These are phyloP conservation scores for Aureobasidium melanogenum DNA, from an alignment of 2,329 filamentous ascomycete species.

Conservation along the genomic window DNA sequence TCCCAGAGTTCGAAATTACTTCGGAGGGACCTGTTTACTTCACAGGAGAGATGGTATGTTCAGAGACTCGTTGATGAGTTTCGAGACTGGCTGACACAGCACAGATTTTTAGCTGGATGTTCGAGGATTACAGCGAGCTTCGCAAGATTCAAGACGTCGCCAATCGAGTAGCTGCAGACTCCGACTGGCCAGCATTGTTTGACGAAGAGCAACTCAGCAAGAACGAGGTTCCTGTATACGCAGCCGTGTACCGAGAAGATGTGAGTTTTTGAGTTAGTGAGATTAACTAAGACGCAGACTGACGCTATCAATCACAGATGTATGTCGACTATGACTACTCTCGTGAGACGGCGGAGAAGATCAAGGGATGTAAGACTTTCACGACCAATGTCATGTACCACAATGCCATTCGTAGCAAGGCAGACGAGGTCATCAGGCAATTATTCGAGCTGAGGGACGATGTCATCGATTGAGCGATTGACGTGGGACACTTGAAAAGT, in stretches of 20 bases:
- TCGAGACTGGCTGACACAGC: neutral
- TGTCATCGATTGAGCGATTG: slow-evolving; percentile 41
- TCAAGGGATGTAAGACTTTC: slow-evolving; percentile 70
- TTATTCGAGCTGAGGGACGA: slow-evolving; percentile 71
- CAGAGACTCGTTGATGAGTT: neutral
- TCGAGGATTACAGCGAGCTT: slow-evolving; percentile 71
- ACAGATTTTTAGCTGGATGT: slow-evolving; percentile 70
- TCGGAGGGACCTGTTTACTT: slow-evolving; percentile 57
- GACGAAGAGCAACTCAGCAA: slow-evolving; percentile 60
- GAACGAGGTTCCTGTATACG: slow-evolving; percentile 80
- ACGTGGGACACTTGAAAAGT: neutral
- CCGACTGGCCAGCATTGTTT: slow-evolving; percentile 70
- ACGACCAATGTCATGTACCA: slow-evolving; percentile 86
- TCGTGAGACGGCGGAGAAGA: slow-evolving; percentile 61
- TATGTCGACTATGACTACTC: slow-evolving; percentile 76
- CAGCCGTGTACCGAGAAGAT: slow-evolving; percentile 64
- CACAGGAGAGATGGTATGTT: slow-evolving; percentile 71
- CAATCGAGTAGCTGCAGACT: slow-evolving; percentile 57
- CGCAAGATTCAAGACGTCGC: slow-evolving; percentile 59
- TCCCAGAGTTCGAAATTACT: slow-evolving; percentile 39
- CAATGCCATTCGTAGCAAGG: slow-evolving; percentile 64
- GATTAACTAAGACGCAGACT: neutral
- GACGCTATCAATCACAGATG: slow-evolving; percentile 52
- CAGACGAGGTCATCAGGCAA: slow-evolving; percentile 67
- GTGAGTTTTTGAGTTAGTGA: neutral